Evolutionary conservation across 2,329 filamentous ascomycete species (phyloP), one percentile per base, ranked within the genome.

Genomic region (Fusarium xyrophilum): DNA sequence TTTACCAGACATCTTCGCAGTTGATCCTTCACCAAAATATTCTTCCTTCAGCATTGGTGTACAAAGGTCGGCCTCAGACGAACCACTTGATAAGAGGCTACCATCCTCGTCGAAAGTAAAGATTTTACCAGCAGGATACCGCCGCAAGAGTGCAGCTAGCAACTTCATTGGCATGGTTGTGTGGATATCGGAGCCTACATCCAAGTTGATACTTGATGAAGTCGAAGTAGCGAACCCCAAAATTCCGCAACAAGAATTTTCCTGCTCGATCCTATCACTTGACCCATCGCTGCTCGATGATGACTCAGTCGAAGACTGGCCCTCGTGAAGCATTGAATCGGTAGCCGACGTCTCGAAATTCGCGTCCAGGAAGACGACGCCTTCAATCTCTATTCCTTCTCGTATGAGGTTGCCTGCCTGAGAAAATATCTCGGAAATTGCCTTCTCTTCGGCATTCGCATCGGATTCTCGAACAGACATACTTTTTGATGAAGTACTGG

Each of bases 51-150:
- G 12, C n/a, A 44, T 19, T 3, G 56, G 15, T 6, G 51, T 23
- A 38, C 36, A 59, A 4, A 59, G 23, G 11, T 76, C 74, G 17
- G 79, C 76, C 25, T 73, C 75, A 0, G 75, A 76, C 11, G 73
- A 75, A 25, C 79, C 77, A 44, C 73, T 75, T 2, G 75, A 72
- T 19, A 76, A 71, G 0, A 81, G 55, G 17, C 74, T 73, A 0
- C 81, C 82, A 30, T 79, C 68, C 14, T 76, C 77, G 27, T 80
- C 79, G 51, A 82, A 83, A 47, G 79, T 81, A 64, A 84, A 85
- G 3, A 84, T 78, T 35, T 80, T 80, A 0, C 84, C 84, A 14
- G 76, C 68, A 1, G 83, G 82, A 60, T 85, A 82, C 5, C 80
- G 76, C n/a, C 78, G 78, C 4, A 85, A 65, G 3, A 85, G 76